phyloP scores from a whole-genome alignment of 2,329 filamentous ascomycete species.

The Cytospora piceae region DNA sequence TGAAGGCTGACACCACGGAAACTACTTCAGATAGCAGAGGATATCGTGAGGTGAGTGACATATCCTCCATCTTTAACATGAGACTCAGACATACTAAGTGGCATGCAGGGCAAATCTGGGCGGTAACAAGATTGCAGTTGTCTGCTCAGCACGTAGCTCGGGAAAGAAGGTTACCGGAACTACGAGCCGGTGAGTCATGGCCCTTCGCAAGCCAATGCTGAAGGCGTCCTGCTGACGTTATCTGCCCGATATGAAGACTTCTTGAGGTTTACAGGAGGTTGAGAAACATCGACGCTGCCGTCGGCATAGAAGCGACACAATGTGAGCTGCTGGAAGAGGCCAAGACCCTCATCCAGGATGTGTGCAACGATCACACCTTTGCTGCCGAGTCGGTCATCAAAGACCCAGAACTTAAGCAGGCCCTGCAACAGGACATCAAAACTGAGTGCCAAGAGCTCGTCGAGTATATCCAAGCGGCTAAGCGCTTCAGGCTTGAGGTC shows the following conservation, averaged over 20 bases:
- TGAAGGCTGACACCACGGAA: constrained; percentile 26
- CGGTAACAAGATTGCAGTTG: constrained; percentile 80
- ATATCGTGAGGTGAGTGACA: constrained; percentile 65
- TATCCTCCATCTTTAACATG: constrained; percentile 22
- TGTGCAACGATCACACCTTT: constrained; percentile 79
- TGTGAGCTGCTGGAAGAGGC: constrained; percentile 65
- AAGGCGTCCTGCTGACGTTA: constrained; percentile 4
- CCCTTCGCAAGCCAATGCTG: constrained; percentile 6
- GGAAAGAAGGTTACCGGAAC: constrained; percentile 94
- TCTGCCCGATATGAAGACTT: constrained; percentile 45
- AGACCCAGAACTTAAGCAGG: constrained; percentile 58
- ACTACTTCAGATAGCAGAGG: constrained; percentile 58
- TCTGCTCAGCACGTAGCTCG: constrained; percentile 93
- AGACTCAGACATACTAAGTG: constrained; percentile 10
- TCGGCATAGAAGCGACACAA: constrained; percentile 57
- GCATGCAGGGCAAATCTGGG: constrained; percentile 59
- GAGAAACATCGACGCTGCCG: constrained; percentile 55
- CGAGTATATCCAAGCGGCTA: constrained; percentile 70
- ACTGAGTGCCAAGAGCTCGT: constrained; percentile 79
- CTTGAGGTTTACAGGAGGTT: constrained; percentile 64
- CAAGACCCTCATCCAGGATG: constrained; percentile 75
- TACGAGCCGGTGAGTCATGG: constrained; percentile 78
- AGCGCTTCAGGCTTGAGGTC: constrained; percentile 73
- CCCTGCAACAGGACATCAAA: constrained; percentile 69
- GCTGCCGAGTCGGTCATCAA: constrained; percentile 69